Evolutionary conservation across 164 flowering plant species (phyloP).

Genomic region (Stephania japonica): DNA sequence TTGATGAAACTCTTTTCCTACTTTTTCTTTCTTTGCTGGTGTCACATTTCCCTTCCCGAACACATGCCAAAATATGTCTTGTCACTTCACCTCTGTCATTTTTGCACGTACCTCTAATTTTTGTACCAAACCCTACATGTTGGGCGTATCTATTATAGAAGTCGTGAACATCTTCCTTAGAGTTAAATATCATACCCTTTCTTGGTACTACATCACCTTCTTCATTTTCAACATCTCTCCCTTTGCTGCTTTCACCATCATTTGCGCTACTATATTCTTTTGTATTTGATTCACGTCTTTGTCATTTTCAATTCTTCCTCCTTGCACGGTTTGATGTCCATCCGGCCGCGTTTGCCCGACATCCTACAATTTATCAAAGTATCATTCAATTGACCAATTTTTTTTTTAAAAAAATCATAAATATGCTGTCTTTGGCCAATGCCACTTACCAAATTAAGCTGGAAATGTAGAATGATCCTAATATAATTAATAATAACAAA

Average conservation of each 20-base stretch:
- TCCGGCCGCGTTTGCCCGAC: neutral
- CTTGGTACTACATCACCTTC: neutral
- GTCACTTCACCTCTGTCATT: slow-evolving; percentile 6
- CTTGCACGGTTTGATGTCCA: neutral
- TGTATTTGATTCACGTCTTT: neutral
- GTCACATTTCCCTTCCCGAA: slow-evolving; percentile 5
- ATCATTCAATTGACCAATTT: neutral
- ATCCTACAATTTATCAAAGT: neutral
- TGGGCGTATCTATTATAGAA: slow-evolving; percentile 5
- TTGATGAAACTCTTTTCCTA: slow-evolving; percentile 1
- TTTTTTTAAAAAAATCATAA: neutral
- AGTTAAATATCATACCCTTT: slow-evolving; percentile 5
- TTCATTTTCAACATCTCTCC: neutral
- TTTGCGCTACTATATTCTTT: neutral
- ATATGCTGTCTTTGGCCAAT: too few species aligned
- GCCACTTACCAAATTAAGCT: too few species aligned
- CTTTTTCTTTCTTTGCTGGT: neutral
- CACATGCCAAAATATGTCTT: slow-evolving; percentile 4
- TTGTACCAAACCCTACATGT: slow-evolving; percentile 1
- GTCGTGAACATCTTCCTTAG: slow-evolving; percentile 5
- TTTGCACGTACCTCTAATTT: slow-evolving; percentile 11
- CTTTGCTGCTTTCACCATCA: neutral
- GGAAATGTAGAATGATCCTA: too few species aligned
- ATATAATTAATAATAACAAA: too few species aligned
- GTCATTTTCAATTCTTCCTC: neutral